Evolutionary conservation across 495 filamentous ascomycete genomes (phyloP).

Genomic region (Hypoxylon crocopeplum): DNA sequence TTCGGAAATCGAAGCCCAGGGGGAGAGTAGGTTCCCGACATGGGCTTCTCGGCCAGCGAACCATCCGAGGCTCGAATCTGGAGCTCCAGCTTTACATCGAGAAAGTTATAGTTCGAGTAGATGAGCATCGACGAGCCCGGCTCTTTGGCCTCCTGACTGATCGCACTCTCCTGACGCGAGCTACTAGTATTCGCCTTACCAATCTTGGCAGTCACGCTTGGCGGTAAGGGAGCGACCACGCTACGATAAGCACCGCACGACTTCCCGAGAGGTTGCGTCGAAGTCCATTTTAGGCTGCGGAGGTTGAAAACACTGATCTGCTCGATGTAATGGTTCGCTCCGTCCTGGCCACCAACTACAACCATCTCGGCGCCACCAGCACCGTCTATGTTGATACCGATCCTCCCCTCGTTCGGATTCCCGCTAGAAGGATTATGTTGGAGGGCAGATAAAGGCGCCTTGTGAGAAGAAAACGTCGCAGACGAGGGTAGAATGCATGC

Average conservation of each 20-base stretch:
- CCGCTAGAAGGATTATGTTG: slow-evolving; percentile 83
- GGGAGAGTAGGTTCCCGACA: slow-evolving; percentile 85
- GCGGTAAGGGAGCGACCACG: slow-evolving; percentile 84
- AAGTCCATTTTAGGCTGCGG: slow-evolving; percentile 94
- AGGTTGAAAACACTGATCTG: slow-evolving; percentile 98
- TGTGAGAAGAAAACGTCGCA: slow-evolving; percentile 81
- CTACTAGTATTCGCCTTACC: slow-evolving; percentile 56
- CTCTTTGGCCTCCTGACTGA: slow-evolving; percentile 59
- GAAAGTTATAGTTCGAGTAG: slow-evolving; percentile 98
- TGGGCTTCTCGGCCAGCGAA: slow-evolving; percentile 81
- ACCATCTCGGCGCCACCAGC: slow-evolving; percentile 96
- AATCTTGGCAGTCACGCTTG: slow-evolving; percentile 69
- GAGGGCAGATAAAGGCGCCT: slow-evolving; percentile 81
- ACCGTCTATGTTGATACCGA: slow-evolving; percentile 88
- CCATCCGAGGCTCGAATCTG: slow-evolving; percentile 88
- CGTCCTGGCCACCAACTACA: slow-evolving; percentile 94
- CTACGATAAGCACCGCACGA: slow-evolving; percentile 96
- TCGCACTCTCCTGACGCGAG: slow-evolving; percentile 43
- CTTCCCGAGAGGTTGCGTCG: slow-evolving; percentile 80
- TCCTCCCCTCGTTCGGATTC: slow-evolving; percentile 81
- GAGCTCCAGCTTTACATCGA: slow-evolving; percentile 94
- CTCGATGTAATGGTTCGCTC: slow-evolving; percentile 97
- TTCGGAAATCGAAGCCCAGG: slow-evolving; percentile 95
- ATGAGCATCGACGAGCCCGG: slow-evolving; percentile 88
- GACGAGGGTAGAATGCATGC: slow-evolving; percentile 90